phyloP scores from a whole-genome alignment of 257 asterid genomes.

The Rhazya stricta region DNA sequence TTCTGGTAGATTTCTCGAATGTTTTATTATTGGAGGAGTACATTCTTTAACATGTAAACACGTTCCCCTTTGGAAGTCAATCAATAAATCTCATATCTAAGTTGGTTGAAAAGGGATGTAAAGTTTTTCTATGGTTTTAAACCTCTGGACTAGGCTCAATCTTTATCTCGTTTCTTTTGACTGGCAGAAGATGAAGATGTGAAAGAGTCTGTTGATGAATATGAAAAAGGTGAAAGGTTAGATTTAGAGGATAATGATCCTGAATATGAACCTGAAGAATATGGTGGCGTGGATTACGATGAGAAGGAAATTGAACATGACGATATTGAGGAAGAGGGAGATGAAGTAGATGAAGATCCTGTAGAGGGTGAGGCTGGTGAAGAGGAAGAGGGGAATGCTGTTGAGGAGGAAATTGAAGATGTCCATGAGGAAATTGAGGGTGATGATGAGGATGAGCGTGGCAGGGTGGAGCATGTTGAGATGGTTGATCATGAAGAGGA shows the following conservation, averaged over 20 bases:
- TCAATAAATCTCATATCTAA: not conserved
- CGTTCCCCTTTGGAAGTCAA: not conserved
- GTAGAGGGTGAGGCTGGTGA: conserved; percentile 56
- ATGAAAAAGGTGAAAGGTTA: conserved; percentile 76
- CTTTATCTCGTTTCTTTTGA: conserved; percentile 27
- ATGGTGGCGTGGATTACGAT: conserved; percentile 70
- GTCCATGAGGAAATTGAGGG: conserved; percentile 61
- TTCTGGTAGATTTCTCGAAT: not conserved
- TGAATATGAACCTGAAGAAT: conserved; percentile 91
- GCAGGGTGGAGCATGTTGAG: conserved; percentile 47
- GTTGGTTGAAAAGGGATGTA: conserved; percentile 12
- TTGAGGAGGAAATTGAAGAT: conserved; percentile 62
- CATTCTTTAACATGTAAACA: not conserved
- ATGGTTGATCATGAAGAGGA: conserved; percentile 75
- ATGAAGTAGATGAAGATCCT: conserved; percentile 56
- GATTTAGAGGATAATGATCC: conserved; percentile 98
- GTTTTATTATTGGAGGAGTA: not conserved
- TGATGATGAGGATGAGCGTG: conserved; percentile 59
- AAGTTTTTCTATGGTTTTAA: conserved; percentile 18
- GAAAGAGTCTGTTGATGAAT: conserved; percentile 68
- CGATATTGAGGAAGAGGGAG: conserved; percentile 53
- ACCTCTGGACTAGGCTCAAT: conserved; percentile 29
- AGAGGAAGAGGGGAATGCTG: conserved; percentile 61
- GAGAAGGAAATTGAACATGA: conserved; percentile 81
- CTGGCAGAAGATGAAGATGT: conserved; percentile 57